Evolutionary conservation across 495 filamentous ascomycete species (phyloP), one percentile per base, ranked within the genome.

Genomic region (Daldinia vernicosa): DNA sequence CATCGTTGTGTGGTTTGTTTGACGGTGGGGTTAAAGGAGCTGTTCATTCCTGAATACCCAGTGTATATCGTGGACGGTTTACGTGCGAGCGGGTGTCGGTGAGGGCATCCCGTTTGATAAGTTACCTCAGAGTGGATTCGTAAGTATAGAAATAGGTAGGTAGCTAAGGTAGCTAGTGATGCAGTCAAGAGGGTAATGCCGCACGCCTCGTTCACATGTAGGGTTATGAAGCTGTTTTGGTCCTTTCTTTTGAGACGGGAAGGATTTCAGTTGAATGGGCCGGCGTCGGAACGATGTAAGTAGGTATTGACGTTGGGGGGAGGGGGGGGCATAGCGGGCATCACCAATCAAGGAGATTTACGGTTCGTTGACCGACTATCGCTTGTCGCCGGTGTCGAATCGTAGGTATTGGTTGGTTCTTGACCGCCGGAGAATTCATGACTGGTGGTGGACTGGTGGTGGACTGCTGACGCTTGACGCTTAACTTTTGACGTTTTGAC

Each of bases 331-430:
- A n/a, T n/a, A 53, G 33, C 56, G 26, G 35, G 26, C 24, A 40
- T 62, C 55, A 62, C 66, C 70, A 67, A 62, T 71, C 58, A 66
- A 37, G 40, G 51, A 63, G 60, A 65, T 60, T 35, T 33, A 67
- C 53, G 30, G 55, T 55, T 24, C 35, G 28, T 60, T 68, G 61
- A 66, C 66, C 67, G 68, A 66, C 61, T 69, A 66, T 62, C 60
- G 64, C 69, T 72, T 55, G 59, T 70, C 28, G 19, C 17, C 33
- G 32, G 63, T 50, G 63, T 50, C 69, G 63, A 53, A 24, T 52
- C 58, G 53, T 52, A 27, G 40, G 24, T 50, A 47, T 69, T 70
- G 68, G 68, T 75, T 77, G 73, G 75, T 62, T 69, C 73, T 40
- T 67, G 70, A 75, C 74, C 73, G 64, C 70, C 67, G 59, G 55